Evolutionary conservation across 495 filamentous ascomycete genomes (phyloP), one percentile per base, ranked within the genome.

Genomic region (Jackrogersella minutella): DNA sequence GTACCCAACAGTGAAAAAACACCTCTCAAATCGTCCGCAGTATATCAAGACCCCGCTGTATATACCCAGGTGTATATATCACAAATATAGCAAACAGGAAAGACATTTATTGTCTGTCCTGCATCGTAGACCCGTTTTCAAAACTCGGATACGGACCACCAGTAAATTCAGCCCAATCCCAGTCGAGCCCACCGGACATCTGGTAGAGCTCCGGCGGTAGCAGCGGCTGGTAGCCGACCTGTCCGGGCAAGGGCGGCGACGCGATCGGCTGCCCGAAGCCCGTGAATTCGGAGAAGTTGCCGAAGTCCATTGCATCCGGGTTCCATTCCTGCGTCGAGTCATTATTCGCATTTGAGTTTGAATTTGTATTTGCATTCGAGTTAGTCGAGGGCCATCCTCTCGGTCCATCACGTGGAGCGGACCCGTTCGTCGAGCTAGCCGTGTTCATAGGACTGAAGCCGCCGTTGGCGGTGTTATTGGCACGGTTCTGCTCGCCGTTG

Each of bases 161-260:
- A 43, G 87, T 90, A 85, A 95, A 90, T 73, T 97, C 93, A 0
- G 92, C 93, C 95, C 96, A 98, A 72, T 98, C 92, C 96, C 96
- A 99, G 73, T 98, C 96, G 17, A 98, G 85, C 11, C 91, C 95
- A 88, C 97, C 96, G 8, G 93, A 91, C 87, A 97, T 90, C 75
- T 93, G 90, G 91, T 93, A 99, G 51, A 99, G 78, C 81, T 98
- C 96, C 69, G 94, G 93, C n/a, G 95, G 95, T 41, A 98, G 90
- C 70, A 97, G 92, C 1, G 93, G 93, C 65, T 97, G 93, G 73
- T 97, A 92, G 73, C 66, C 66, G 14, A 47, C 49, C 46, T 50
- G 47, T 3, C 44, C 44, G 6, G 44, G 46, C 22, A 72, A 1
- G 1, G 85, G 76, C 13, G 82, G 76, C 22, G 77, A 78, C 65